Conservation (phyloP, 345 rosid species). For the Hevea brasiliensis region DNA sequence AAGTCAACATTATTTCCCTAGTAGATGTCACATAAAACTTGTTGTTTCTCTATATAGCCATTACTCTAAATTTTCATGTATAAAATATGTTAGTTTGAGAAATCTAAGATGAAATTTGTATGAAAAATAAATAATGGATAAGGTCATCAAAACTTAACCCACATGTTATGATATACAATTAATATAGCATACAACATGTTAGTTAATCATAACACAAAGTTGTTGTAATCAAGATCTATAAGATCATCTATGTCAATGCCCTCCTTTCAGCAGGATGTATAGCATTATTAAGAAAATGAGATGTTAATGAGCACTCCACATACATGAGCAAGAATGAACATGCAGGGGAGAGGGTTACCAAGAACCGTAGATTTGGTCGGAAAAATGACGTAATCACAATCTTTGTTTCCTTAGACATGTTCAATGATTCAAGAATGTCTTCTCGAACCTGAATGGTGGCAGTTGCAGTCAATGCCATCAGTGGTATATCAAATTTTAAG, state of each 20-base stretch:
- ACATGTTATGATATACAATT: no score
- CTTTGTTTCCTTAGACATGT: conserved; percentile 69
- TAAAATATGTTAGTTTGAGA: no score
- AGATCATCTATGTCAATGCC: not conserved
- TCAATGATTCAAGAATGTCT: conserved; percentile 68
- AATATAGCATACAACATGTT: no score
- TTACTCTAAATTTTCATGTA: no score
- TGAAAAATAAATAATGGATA: no score
- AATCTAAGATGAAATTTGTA: no score
- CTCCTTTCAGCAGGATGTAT: not conserved
- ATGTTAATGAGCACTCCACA: not conserved
- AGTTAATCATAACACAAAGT: no score
- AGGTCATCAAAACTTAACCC: no score
- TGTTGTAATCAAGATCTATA: not conserved
- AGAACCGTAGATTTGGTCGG: conserved; percentile 72
- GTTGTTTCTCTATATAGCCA: no score
- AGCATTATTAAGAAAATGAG: not conserved
- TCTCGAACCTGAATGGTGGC: conserved; percentile 72
- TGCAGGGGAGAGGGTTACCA: conserved; percentile 28
- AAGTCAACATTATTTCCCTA: not conserved
- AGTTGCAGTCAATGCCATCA: conserved; percentile 95
- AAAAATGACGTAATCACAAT: conserved; percentile 78
- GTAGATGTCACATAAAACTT: no score
- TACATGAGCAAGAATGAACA: not conserved
- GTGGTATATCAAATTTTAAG: conserved; percentile 63